A percentile compares a stretch with the other conserved stretches of the same genome.
Conservation (phyloP, 192 early-diverging fungal species). For the Entomortierella chlamydospora region DNA sequence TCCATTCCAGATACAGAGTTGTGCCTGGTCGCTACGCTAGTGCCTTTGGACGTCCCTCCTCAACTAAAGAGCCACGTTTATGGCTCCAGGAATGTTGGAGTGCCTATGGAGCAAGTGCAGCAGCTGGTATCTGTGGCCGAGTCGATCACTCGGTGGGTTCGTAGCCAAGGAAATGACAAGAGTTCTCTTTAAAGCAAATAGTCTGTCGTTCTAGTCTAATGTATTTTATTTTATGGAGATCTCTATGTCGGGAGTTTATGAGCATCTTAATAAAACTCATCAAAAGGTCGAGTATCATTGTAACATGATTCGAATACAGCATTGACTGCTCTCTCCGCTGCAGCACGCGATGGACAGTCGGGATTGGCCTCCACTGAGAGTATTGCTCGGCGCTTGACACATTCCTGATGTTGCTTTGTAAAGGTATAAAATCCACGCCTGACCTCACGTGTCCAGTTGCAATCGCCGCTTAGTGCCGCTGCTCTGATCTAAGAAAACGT, state of each 20-base stretch:
- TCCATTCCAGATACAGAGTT: conserved; percentile 36
- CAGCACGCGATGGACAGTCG: conserved; percentile 74
- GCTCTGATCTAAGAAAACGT: conserved; percentile 71
- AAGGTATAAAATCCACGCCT: conserved; percentile 74
- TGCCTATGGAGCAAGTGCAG: conserved; percentile 47
- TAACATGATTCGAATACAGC: conserved; percentile 93
- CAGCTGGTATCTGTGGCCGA: conserved; percentile 38
- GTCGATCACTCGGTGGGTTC: conserved; percentile 33
- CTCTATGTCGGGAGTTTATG: not conserved
- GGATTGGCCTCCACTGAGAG: conserved; percentile 83
- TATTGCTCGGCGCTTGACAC: conserved; percentile 88
- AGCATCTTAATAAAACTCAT: conserved; percentile 83
- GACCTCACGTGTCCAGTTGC: conserved; percentile 76
- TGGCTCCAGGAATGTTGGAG: conserved; percentile 39
- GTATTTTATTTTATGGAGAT: not conserved
- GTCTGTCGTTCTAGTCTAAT: not conserved
- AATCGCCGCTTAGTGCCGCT: conserved; percentile 84
- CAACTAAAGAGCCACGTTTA: conserved; percentile 48
- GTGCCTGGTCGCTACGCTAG: conserved; percentile 37
- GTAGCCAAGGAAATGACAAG: conserved; percentile 27
- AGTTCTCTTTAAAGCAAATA: conserved; percentile 39
- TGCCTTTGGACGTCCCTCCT: conserved; percentile 34
- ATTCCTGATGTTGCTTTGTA: conserved; percentile 85
- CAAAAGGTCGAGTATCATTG: conserved; percentile 94
- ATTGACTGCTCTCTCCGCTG: conserved; percentile 88